Conservation (phyloP, 192 early-diverging fungal genomes). For the Coemansia aciculifera region DNA sequence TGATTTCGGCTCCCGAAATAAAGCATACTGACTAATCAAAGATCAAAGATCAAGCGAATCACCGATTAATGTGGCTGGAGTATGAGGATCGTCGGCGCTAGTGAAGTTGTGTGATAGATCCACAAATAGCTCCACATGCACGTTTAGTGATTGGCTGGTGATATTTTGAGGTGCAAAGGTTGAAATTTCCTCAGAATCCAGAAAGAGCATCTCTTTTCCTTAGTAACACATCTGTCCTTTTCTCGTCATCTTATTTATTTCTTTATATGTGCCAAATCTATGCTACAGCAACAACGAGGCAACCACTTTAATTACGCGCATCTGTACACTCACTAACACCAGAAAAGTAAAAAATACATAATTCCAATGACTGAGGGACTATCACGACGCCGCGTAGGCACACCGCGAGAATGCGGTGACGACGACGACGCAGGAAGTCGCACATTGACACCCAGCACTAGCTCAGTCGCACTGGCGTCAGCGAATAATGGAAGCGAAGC, state of each 20-base stretch:
- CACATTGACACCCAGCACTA: conserved; percentile 1
- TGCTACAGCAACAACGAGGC: neutral
- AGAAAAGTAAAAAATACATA: neutral
- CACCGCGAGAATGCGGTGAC: conserved; percentile 31
- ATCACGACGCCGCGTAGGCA: conserved; percentile 45
- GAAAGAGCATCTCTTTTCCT: neutral
- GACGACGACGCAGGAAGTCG: neutral
- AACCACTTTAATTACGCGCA: neutral
- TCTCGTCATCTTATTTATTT: neutral
- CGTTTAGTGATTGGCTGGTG: neutral
- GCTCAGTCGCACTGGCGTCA: neutral
- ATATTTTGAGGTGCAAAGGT: neutral
- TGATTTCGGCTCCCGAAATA: no score
- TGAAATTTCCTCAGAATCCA: neutral
- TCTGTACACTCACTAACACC: neutral
- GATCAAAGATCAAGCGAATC: no score
- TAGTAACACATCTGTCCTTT: neutral
- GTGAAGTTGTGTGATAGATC: no score
- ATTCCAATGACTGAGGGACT: conserved; percentile 44
- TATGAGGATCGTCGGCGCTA: no score
- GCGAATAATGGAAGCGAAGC: neutral
- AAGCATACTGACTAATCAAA: no score
- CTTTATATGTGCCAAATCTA: neutral
- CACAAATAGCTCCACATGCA: neutral
- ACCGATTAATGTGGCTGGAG: no score